Evolutionary conservation across 257 asterid genomes (phyloP).

Genomic region (Fraxinus americana): DNA sequence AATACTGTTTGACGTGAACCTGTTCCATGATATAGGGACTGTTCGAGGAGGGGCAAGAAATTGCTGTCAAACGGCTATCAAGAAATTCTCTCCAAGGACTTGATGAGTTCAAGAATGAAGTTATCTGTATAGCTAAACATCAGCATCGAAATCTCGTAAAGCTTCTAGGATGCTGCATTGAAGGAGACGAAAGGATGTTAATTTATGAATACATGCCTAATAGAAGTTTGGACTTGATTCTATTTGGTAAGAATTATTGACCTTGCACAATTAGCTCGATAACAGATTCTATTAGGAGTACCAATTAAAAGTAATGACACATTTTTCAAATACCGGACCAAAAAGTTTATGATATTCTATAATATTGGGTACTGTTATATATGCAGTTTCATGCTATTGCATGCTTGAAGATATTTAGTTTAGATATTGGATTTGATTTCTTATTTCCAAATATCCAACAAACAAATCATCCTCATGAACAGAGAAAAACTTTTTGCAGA

Average conservation of each 20-base stretch:
- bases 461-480: too few species aligned
- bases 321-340: too few species aligned
- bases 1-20: too few species aligned
- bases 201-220: conserved; percentile 31
- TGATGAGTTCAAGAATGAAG: conserved; percentile 34
- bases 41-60: conserved; percentile 19
- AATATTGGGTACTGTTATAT: not conserved
- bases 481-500: conserved; percentile 22
- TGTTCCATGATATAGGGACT: not conserved
- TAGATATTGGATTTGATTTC: too few species aligned
- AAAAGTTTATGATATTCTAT: too few species aligned
- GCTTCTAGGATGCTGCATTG: conserved; percentile 26
- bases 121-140: conserved; percentile 22
- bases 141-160: conserved; percentile 27
- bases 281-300: not conserved
- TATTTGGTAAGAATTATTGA: not conserved
- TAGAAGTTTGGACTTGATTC: conserved; percentile 22
- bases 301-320: not conserved
- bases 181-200: conserved; percentile 25
- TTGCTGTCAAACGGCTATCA: conserved; percentile 28
- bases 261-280: too few species aligned
- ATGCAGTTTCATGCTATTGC: too few species aligned
- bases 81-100: conserved; percentile 22
- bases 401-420: too few species aligned
- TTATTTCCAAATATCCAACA: too few species aligned